Evolutionary conservation across 345 rosid species (phyloP), one percentile per base, ranked within the genome.

Genomic region (Aegle marmelos): DNA sequence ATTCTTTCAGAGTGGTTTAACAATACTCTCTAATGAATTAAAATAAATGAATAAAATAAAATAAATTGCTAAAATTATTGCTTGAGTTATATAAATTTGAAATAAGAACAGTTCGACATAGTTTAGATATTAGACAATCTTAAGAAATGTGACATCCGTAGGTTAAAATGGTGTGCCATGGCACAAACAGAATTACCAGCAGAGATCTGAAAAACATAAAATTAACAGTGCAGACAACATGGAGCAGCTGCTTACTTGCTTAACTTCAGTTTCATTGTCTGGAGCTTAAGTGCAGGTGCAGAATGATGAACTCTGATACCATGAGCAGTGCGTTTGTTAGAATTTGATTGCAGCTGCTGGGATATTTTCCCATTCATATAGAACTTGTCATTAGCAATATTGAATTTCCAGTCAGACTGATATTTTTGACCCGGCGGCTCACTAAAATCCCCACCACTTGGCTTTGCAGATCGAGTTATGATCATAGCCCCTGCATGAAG

Each of bases 401-500:
- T 91, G 82, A 95, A 95, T 76, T 89, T 89, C 95, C 97, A 90
- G 82, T 91, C 89, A 86, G 90, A 71, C 62, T 83, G 85, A 81
- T 84, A 82, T 76, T 87, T 90, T 77, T 73, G 86, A 77, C 80
- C 84, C 1, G 75, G 70, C 62, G 77, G 81, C 84, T 91, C 93
- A 63, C 73, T 82, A 84, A 85, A 84, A 76, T 79, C 87, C 75
- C 69, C 79, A 71, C 69, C 80, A 39, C 79, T 86, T 76, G 88
- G 82, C 68, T 91, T 88, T 64, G 78, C 67, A 64, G 95, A 83
- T 68, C 84, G 86, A 65, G 90, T 84, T 70, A 94, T 84, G 60
- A 94, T 83, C 99, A 96, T 94, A 73, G 99, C 98, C 78, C 97
- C 97, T 11, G 98, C 91, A 85, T 91, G 99, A 76, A 84, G 93